Percentiles rank a stretch among this genome's conserved stretches.
phyloP scores from a whole-genome alignment of 2,329 filamentous ascomycete genomes.

The Colletotrichum musae region DNA sequence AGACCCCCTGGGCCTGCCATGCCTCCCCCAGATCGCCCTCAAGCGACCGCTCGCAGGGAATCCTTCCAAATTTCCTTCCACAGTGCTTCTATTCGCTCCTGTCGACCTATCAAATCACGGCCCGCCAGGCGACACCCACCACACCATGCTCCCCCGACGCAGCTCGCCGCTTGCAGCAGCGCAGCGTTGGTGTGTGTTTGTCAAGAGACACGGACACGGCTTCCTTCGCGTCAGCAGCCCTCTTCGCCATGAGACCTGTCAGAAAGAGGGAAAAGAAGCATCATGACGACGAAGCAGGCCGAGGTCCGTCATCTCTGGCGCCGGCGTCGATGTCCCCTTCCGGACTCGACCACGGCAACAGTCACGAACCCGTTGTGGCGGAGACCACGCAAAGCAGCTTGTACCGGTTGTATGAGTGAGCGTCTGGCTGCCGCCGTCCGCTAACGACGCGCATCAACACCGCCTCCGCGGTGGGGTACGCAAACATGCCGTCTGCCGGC shows the following conservation, averaged over 20 bases:
- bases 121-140: not conserved
- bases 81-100: conserved; percentile 24
- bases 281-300: not conserved
- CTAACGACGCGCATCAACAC: conserved; percentile 29
- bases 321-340: conserved; percentile 2
- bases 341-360: conserved; percentile 5
- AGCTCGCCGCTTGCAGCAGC: conserved; percentile 20
- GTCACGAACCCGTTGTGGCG: conserved; percentile 16
- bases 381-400: conserved; percentile 1
- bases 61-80: conserved; percentile 34
- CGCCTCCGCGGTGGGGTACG: conserved; percentile 9
- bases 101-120: conserved; percentile 29
- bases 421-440: conserved; percentile 10
- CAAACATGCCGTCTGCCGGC: conserved; percentile 24
- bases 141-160: conserved; percentile 10
- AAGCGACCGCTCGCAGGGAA: conserved; percentile 17
- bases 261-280: not conserved
- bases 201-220: not conserved
- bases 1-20: conserved; percentile 28
- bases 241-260: not conserved
- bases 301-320: conserved; percentile 14
- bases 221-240: not conserved
- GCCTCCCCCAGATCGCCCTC: conserved; percentile 32
- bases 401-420: conserved; percentile 7
- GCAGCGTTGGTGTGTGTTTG: conserved; percentile 4